A percentile compares a stretch with the other conserved stretches of the same genome.
These are phyloP conservation scores for Ettlia oleoabundans DNA, from an alignment of 139 green algal genomes.

Conservation along the genomic window DNA sequence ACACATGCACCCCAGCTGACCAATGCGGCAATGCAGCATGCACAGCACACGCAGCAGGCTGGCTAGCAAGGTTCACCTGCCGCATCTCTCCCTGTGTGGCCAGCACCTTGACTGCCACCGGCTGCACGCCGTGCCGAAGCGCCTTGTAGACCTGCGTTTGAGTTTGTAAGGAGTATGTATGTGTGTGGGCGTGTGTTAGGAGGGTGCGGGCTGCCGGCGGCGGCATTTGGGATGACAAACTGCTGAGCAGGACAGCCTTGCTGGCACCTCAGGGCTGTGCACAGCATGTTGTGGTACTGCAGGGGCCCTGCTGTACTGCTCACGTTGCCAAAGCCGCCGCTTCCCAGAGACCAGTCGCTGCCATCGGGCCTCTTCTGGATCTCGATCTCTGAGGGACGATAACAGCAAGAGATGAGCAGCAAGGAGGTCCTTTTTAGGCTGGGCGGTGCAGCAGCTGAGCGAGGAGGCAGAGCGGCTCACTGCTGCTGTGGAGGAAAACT, in stretches of 20 bases:
- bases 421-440: not conserved
- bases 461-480: not conserved
- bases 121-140: slow-evolving; percentile 45
- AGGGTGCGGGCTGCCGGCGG: not conserved
- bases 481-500: no score
- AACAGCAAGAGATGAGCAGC: not conserved
- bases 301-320: not conserved
- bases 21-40: not conserved
- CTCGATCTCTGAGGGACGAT: slow-evolving; percentile 26
- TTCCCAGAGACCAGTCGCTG: slow-evolving; percentile 47
- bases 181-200: no score
- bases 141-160: slow-evolving; percentile 53
- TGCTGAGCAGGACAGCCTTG: no score
- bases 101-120: slow-evolving; percentile 39
- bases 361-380: slow-evolving; percentile 43
- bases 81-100: not conserved
- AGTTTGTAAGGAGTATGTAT: no score
- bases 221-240: no score
- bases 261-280: no score
- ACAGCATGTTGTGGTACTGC: no score
- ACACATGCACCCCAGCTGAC: no score
- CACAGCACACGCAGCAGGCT: not conserved
- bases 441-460: not conserved
- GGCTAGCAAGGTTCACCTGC: no score
- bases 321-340: slow-evolving; percentile 42